Conservation (phyloP, 1,284 basidiomycete species). For the Paramarasmius palmivorus region DNA sequence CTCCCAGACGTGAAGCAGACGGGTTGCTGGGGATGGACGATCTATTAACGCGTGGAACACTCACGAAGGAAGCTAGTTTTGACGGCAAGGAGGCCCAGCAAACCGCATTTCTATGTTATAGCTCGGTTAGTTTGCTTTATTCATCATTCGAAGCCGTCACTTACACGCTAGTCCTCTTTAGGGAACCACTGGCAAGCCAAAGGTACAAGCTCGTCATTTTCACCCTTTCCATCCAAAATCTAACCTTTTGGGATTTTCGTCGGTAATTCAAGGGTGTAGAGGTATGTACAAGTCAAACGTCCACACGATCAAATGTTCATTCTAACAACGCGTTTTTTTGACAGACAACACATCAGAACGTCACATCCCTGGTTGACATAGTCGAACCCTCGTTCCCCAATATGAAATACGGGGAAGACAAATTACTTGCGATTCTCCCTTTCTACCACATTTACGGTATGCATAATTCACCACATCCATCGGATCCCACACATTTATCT, state of each 20-base stretch:
- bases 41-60: conserved; percentile 43
- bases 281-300: conserved; percentile 24
- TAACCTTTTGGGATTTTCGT: background rate
- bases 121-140: conserved; percentile 34
- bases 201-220: conserved; percentile 31
- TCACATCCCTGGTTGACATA: conserved; percentile 51
- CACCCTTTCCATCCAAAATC: background rate
- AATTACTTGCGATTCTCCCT: conserved; percentile 58
- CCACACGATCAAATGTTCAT: background rate
- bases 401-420: conserved; percentile 40
- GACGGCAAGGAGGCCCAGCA: conserved; percentile 44
- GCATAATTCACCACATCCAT: conserved; percentile 10
- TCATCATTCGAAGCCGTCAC: background rate
- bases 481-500: background rate
- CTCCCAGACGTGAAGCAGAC: conserved; percentile 30
- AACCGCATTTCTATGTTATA: conserved; percentile 68
- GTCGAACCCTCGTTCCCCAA: conserved; percentile 39
- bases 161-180: conserved; percentile 2
- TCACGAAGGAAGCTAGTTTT: conserved; percentile 50
- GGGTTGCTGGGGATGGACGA: conserved; percentile 39
- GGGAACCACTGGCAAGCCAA: conserved; percentile 65
- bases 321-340: background rate
- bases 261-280: conserved; percentile 42
- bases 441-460: conserved; percentile 63
- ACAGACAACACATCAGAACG: conserved; percentile 68